Evolutionary conservation across 371 early-diverging fungal genomes (phyloP), one percentile per base, ranked within the genome.

Genomic region (Zychaea mexicana): DNA sequence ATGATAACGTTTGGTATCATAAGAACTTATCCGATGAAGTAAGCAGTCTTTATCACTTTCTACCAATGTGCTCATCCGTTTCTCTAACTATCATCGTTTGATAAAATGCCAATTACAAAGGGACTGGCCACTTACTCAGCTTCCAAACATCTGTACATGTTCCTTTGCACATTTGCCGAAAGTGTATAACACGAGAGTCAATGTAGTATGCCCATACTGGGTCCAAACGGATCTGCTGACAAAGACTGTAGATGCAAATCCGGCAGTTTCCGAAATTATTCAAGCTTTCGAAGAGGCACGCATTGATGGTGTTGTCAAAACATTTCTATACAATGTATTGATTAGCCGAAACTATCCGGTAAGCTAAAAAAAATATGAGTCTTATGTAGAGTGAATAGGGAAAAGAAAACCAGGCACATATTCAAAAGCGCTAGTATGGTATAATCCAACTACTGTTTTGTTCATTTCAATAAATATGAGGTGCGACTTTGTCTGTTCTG

Each of bases 111-210:
- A n/a, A n/a, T n/a, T n/a, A n/a, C n/a, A n/a, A 56, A 36, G 15
- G 56, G 56, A 22, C n/a, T 61, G 17, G 21, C 19, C 1, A 49
- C 38, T 3, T 63, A 63, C 38, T 21, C 28, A 3, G 68, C 64
- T 22, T 42, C 52, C 28, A 72, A 72, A 26, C 66, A 66, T 46
- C 69, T 72, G 68, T 66, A 72, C 72, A 4, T 31, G 72, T 12
- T 60, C 60, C 10, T 31, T 72, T 46, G 61, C 54, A n/a, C 6
- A 27, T n/a, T 21, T 72, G 22, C 28, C 49, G n/a, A 54, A 60
- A 8, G n/a, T 63, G 21, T 61, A 57, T 60, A 66, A 69, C 15
- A 57, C 69, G 2, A 62, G 72, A 13, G 69, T 69, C 3, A 66
- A 65, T 60, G 63, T 66, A 2, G 36, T 56, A 19, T 56, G 56